phyloP scores from a whole-genome alignment of 139 green algal genomes.

The Chlorella sorokiniana region DNA sequence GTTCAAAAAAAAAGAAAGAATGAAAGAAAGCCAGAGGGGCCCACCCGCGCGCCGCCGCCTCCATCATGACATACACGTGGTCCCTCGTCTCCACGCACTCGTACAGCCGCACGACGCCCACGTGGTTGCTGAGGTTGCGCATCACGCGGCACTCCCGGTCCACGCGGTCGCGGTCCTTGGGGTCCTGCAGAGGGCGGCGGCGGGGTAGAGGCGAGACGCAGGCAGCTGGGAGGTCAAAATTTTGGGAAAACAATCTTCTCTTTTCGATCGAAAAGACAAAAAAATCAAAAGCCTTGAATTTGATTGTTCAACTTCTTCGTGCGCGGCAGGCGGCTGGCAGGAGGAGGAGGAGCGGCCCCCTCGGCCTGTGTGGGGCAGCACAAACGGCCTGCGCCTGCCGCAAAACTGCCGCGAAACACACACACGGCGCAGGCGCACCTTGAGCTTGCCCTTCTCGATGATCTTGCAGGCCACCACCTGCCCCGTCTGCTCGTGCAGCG shows the following conservation, averaged over 20 bases:
- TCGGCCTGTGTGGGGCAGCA: too few species aligned
- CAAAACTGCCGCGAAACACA: too few species aligned
- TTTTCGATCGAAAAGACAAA: too few species aligned
- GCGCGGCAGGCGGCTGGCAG: too few species aligned
- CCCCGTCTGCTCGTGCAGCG: constrained; percentile 68
- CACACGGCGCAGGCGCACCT: constrained; percentile 19
- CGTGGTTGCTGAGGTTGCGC: constrained; percentile 68
- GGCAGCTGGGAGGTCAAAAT: not conserved
- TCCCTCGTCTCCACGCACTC: constrained; percentile 74
- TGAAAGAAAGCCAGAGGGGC: not conserved
- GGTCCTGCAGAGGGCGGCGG: constrained; percentile 38
- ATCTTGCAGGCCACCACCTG: constrained; percentile 85
- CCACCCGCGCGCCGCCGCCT: constrained; percentile 73
- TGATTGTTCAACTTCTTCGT: too few species aligned
- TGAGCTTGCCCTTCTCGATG: constrained; percentile 82
- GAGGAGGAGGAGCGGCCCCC: too few species aligned
- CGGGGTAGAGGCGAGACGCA: not conserved
- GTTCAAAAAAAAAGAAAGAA: not conserved
- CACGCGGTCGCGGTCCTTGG: constrained; percentile 62
- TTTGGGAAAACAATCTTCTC: too few species aligned
- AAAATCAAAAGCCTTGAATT: too few species aligned
- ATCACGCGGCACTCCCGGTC: constrained; percentile 86
- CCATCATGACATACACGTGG: constrained; percentile 87
- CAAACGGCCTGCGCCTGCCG: too few species aligned
- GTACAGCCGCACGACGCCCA: constrained; percentile 70